Conservation (phyloP, 176 grass and related monocot genomes). For the Hordeum vulgare region MorexV3_pseudomolecules_assembly NC_058518.1:331810237-331810736, state of each 20-base stretch:
- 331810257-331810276: background rate
- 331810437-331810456: no score
- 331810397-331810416: background rate
- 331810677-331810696: no score
- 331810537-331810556: background rate
- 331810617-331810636: no score
- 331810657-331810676: no score
- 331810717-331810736: no score
- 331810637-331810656: background rate
- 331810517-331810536: background rate
- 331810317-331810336: background rate
- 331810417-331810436: background rate
- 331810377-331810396: no score
- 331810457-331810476: background rate
- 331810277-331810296: background rate
- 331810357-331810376: background rate
- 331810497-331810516: background rate
- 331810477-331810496: background rate
- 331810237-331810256: background rate
- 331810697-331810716: no score
- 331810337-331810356: background rate
- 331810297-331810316: background rate
- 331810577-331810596: background rate
- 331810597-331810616: constrained; percentile 4
- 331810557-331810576: background rate